These are phyloP conservation scores for Teratosphaeria pseudoeucalypti DNA, from an alignment of 2,329 filamentous ascomycete species.

Conservation along the genomic window DNA sequence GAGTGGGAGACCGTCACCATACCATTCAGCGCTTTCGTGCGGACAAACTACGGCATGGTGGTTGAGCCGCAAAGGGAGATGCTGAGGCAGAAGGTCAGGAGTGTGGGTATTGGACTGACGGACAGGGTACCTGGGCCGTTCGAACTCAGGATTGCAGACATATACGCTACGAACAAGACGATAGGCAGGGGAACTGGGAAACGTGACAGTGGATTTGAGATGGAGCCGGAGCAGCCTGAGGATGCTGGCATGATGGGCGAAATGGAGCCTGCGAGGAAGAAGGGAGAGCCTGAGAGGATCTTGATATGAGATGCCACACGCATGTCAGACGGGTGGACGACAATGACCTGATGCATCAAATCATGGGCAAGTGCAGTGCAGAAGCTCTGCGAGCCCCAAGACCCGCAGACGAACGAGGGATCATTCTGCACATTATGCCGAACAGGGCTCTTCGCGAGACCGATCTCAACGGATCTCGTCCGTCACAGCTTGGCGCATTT, in stretches of 20 bases:
- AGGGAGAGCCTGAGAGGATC: constrained; percentile 26
- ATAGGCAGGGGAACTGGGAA: constrained; percentile 24
- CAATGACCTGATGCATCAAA: neutral
- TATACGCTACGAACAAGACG: constrained; percentile 78
- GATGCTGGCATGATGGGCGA: constrained; percentile 22
- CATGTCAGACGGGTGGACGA: neutral
- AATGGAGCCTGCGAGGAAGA: constrained; percentile 20
- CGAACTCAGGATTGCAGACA: constrained; percentile 70
- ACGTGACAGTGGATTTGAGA: constrained; percentile 22
- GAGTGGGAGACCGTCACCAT: constrained; percentile 95
- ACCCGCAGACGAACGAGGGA: too few relatives aligned
- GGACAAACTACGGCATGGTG: constrained; percentile 85
- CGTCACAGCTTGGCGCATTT: too few relatives aligned
- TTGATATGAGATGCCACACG: constrained; percentile 19
- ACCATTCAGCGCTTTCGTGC: constrained; percentile 83
- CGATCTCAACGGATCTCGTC: too few relatives aligned
- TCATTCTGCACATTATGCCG: too few relatives aligned
- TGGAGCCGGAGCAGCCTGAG: constrained; percentile 12
- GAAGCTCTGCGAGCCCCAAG: too few relatives aligned
- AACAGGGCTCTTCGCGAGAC: too few relatives aligned
- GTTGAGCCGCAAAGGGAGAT: constrained; percentile 90
- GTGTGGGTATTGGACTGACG: constrained; percentile 76
- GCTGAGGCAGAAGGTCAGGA: constrained; percentile 73
- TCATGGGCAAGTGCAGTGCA: too few relatives aligned
- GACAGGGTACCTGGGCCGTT: constrained; percentile 84